Conservation (phyloP, 2,329 filamentous ascomycete species). For the Clathrospora elynae region DNA sequence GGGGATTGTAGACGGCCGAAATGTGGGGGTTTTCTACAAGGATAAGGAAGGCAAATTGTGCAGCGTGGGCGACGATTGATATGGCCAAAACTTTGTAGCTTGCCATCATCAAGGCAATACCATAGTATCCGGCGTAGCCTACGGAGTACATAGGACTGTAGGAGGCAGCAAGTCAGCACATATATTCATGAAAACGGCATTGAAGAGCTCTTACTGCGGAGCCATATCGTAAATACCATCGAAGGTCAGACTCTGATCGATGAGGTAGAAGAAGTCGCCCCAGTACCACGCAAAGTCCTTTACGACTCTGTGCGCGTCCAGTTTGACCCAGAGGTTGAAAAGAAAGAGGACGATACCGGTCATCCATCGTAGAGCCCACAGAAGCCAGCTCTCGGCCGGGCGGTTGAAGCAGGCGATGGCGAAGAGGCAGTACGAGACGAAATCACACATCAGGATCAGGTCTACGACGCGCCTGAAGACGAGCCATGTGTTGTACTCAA, state of each 20-base stretch:
- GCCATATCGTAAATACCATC: slow-evolving; percentile 99
- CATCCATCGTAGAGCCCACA: slow-evolving; percentile 77
- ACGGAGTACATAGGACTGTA: slow-evolving; percentile 25
- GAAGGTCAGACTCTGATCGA: slow-evolving; percentile 97
- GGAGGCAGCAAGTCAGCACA: slow-evolving; percentile 9
- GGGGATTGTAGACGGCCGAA: slow-evolving; percentile 93
- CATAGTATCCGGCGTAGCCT: slow-evolving; percentile 96
- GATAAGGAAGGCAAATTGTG: slow-evolving; percentile 90
- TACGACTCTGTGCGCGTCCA: slow-evolving; percentile 95
- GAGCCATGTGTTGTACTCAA: slow-evolving; percentile 99
- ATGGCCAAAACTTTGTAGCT: slow-evolving; percentile 98
- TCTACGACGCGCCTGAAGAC: slow-evolving; percentile 95
- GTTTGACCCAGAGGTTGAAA: slow-evolving; percentile 98
- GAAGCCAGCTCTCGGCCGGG: slow-evolving; percentile 73
- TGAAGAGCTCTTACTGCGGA: slow-evolving; percentile 58
- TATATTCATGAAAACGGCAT: background rate
- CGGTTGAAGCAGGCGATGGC: slow-evolving; percentile 82
- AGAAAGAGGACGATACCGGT: slow-evolving; percentile 78
- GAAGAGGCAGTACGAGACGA: slow-evolving; percentile 94
- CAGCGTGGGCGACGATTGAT: slow-evolving; percentile 90
- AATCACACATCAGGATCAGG: slow-evolving; percentile 98
- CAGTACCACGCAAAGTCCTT: slow-evolving; percentile 99
- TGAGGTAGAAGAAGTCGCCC: slow-evolving; percentile 98
- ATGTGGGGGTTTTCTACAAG: slow-evolving; percentile 97
- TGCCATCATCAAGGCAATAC: slow-evolving; percentile 95